Percentiles rank a stretch among this genome's conserved stretches.
Evolutionary conservation across 768 basidiomycete genomes (phyloP).

Genomic region (Leccinellum luteum): DNA sequence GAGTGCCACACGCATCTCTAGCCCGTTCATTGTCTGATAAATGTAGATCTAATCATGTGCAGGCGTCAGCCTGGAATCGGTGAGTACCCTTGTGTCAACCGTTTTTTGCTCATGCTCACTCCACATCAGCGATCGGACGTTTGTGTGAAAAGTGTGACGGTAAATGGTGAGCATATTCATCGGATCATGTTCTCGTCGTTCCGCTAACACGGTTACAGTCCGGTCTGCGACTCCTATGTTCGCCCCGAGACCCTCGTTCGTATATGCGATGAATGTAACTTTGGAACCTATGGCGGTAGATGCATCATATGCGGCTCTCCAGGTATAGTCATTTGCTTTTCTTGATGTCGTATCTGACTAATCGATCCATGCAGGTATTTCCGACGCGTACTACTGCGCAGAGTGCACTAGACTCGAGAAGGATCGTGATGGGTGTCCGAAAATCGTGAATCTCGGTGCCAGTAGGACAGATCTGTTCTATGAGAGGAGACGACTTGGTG

Average conservation of each 20-base stretch:
- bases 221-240: conserved; percentile 98
- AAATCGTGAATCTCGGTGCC: conserved; percentile 96
- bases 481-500: conserved; percentile 81
- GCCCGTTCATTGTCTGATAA: background rate
- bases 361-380: conserved; percentile 65
- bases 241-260: conserved; percentile 96
- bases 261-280: conserved; percentile 99
- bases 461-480: conserved; percentile 92
- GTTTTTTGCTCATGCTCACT: background rate
- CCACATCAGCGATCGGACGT: conserved; percentile 81
- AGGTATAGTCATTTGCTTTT: conserved; percentile 45
- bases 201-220: conserved; percentile 47
- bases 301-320: conserved; percentile 98
- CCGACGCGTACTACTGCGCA: conserved; percentile 98
- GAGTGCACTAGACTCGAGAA: conserved; percentile 97
- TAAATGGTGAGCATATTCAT: conserved; percentile 73
- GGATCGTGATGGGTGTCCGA: conserved; percentile 96
- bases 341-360: background rate
- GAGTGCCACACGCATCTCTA: conserved; percentile 4
- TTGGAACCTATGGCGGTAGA: conserved; percentile 94
- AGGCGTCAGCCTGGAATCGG: conserved; percentile 97
- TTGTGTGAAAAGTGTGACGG: conserved; percentile 99
- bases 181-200: background rate
- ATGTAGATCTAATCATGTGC: conserved; percentile 94
- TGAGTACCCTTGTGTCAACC: conserved; percentile 34